phyloP scores from a whole-genome alignment of 805 yeast genomes.

The Metschnikowia colocasiae region DNA sequence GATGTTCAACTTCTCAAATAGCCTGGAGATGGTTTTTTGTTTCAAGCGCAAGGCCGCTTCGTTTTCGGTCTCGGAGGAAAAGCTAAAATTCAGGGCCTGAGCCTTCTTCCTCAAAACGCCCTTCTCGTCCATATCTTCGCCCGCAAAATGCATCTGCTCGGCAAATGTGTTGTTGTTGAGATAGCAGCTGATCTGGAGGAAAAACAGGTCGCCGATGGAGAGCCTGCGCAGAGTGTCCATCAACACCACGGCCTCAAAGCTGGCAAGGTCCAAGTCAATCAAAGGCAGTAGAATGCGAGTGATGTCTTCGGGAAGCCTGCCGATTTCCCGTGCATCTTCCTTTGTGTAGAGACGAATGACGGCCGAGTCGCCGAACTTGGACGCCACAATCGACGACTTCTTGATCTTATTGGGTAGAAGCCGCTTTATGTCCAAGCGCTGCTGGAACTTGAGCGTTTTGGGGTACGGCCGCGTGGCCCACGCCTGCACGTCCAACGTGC shows the following conservation, averaged over 20 bases:
- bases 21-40: slow-evolving; percentile 50
- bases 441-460: slow-evolving; percentile 43
- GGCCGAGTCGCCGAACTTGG: slow-evolving; percentile 26
- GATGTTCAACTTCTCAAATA: slow-evolving; percentile 52
- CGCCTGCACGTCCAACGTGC: slow-evolving; percentile 56
- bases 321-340: slow-evolving; percentile 54
- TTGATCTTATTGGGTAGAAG: slow-evolving; percentile 26
- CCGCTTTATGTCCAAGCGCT: slow-evolving; percentile 38
- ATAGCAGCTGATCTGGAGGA: slow-evolving; percentile 65
- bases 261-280: slow-evolving; percentile 50
- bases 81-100: slow-evolving; percentile 21
- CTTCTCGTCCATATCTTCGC: not conserved
- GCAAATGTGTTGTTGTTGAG: slow-evolving; percentile 41
- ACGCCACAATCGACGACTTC: slow-evolving; percentile 14
- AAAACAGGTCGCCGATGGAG: slow-evolving; percentile 73
- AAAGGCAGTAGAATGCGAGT: slow-evolving; percentile 67
- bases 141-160: slow-evolving; percentile 9
- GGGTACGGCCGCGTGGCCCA: slow-evolving; percentile 70
- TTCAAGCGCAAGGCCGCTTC: slow-evolving; percentile 51
- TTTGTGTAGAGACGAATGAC: slow-evolving; percentile 33
- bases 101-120: slow-evolving; percentile 12
- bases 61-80: slow-evolving; percentile 45
- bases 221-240: slow-evolving; percentile 52
- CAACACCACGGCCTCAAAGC: slow-evolving; percentile 55
- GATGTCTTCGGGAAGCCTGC: slow-evolving; percentile 67